These are phyloP conservation scores for Nicotiana noctiflora DNA, from an alignment of 257 asterid genomes.

Conservation along the genomic window DNA sequence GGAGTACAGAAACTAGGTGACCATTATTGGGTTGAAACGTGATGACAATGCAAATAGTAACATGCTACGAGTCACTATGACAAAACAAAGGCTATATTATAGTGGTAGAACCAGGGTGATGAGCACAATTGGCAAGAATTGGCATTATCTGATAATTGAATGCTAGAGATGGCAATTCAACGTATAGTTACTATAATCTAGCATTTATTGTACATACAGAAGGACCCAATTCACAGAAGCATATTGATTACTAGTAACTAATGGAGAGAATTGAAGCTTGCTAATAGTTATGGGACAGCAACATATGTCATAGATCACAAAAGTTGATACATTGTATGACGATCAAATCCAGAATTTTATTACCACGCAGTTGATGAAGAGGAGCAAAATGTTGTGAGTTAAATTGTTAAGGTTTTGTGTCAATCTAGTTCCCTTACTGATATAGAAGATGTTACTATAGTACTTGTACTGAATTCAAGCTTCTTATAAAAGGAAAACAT, in stretches of 20 bases:
- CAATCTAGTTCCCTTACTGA: background rate
- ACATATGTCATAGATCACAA: background rate
- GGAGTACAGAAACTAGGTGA: no score
- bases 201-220: background rate
- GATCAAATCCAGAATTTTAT: background rate
- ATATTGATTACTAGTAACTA: background rate
- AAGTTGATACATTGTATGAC: background rate
- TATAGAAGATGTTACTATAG: background rate
- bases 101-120: no score
- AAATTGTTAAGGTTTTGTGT: background rate
- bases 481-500: background rate
- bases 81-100: no score
- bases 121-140: no score
- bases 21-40: no score
- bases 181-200: background rate
- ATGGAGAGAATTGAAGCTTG: background rate
- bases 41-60: no score
- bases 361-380: background rate
- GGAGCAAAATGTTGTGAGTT: background rate
- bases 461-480: conserved; percentile 2
- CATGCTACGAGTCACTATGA: no score
- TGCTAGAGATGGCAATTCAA: no score
- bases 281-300: background rate
- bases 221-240: background rate
- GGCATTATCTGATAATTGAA: no score